A percentile compares a stretch with the other conserved stretches of the same genome.
These are phyloP conservation scores for Alternaria triticina DNA, from an alignment of 2,329 filamentous ascomycete species.

Conservation along the genomic window DNA sequence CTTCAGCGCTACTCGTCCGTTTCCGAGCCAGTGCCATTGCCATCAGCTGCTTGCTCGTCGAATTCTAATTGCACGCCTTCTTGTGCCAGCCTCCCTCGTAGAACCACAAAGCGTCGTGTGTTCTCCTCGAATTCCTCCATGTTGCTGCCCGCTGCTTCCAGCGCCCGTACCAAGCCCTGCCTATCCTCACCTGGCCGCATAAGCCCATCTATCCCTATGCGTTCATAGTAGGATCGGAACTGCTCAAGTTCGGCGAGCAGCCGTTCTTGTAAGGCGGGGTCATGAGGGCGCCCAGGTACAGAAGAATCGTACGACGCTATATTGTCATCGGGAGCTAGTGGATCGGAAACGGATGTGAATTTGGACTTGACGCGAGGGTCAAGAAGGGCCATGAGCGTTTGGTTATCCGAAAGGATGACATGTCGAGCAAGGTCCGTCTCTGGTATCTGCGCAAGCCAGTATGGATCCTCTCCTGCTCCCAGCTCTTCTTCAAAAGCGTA, in stretches of 20 bases:
- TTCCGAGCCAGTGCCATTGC: conserved; percentile 12
- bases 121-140: conserved; percentile 38
- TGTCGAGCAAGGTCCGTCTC: conserved; percentile 70
- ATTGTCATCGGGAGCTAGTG: conserved; percentile 71
- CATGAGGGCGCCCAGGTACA: neutral
- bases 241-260: conserved; percentile 34
- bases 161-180: conserved; percentile 23
- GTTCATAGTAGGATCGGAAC: conserved; percentile 36
- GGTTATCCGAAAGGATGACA: conserved; percentile 77
- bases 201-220: conserved; percentile 30
- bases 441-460: conserved; percentile 40
- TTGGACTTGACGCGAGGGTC: conserved; percentile 66
- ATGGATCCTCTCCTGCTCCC: conserved; percentile 33
- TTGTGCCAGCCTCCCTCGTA: conserved; percentile 27
- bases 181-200: conserved; percentile 24
- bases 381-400: conserved; percentile 71
- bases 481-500: conserved; percentile 52
- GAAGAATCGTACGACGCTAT: conserved; percentile 31
- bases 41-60: conserved; percentile 17
- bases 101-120: conserved; percentile 28
- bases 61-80: conserved; percentile 37
- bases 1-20: conserved; percentile 14
- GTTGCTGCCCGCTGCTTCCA: conserved; percentile 29
- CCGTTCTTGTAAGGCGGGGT: conserved; percentile 15
- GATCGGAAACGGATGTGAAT: conserved; percentile 74